Conservation (phyloP, 805 yeast species). For the Barnettozyma vustinii region DNA sequence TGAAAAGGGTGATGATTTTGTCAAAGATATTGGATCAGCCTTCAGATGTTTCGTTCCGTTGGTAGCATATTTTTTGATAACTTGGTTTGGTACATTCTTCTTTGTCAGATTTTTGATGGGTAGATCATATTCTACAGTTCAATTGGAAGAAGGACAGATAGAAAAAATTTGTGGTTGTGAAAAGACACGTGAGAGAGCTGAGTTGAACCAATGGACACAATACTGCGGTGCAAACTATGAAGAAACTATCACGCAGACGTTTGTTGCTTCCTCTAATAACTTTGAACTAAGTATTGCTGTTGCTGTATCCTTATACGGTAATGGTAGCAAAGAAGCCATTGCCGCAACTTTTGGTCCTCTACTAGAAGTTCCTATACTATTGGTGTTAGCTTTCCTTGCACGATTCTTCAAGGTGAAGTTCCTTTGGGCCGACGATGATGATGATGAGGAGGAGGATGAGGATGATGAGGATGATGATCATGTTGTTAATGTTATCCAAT, state of each 20-base stretch:
- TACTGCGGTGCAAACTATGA: conserved; percentile 37
- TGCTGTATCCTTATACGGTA: conserved; percentile 47
- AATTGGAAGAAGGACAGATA: conserved; percentile 3
- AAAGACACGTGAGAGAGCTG: conserved; percentile 11
- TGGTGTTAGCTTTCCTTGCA: conserved; percentile 34
- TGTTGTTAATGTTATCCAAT: background rate
- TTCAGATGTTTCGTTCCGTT: conserved; percentile 47
- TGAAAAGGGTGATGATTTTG: conserved; percentile 42
- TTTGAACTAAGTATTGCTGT: conserved; percentile 48
- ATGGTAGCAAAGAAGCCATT: conserved; percentile 45
- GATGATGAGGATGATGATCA: background rate
- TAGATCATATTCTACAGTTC: conserved; percentile 2
- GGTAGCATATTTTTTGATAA: conserved; percentile 39
- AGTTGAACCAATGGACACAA: conserved; percentile 1
- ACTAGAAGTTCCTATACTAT: conserved; percentile 50
- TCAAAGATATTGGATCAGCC: conserved; percentile 43
- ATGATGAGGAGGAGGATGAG: background rate
- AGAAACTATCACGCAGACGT: conserved; percentile 43
- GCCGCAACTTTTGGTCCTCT: conserved; percentile 60
- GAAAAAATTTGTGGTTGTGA: conserved; percentile 36
- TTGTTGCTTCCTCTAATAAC: conserved; percentile 51
- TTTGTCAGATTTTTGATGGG: conserved; percentile 28
- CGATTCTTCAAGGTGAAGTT: conserved; percentile 23
- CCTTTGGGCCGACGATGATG: conserved; percentile 2
- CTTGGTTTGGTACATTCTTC: conserved; percentile 42